Evolutionary conservation across 805 yeast species (phyloP).

Genomic region (Candida andamanensis): DNA sequence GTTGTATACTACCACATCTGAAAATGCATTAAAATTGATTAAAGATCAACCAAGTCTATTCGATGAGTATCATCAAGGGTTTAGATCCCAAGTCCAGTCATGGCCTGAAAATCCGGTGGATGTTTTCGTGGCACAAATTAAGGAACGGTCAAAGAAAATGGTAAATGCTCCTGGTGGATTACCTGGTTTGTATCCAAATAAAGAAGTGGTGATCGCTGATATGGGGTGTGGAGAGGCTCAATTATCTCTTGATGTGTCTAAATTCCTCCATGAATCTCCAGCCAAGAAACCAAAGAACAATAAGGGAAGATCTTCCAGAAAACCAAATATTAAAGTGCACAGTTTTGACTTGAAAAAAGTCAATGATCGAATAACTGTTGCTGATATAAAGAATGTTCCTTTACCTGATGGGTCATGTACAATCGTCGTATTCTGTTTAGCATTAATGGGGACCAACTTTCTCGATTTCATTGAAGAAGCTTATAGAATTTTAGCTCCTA

Average conservation of each 20-base stretch:
- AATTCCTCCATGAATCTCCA: slow-evolving; percentile 32
- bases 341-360: slow-evolving; percentile 87
- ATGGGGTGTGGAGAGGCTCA: slow-evolving; percentile 99
- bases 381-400: slow-evolving; percentile 91
- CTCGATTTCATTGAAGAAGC: slow-evolving; percentile 90
- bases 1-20: slow-evolving; percentile 81
- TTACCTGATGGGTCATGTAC: slow-evolving; percentile 72
- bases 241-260: slow-evolving; percentile 61
- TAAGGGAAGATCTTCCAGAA: slow-evolving; percentile 13
- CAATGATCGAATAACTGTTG: slow-evolving; percentile 92
- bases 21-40: slow-evolving; percentile 67
- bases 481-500: slow-evolving; percentile 74
- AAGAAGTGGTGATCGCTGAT: slow-evolving; percentile 80
- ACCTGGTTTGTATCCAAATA: slow-evolving; percentile 58
- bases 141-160: slow-evolving; percentile 53
- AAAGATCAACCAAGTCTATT: slow-evolving; percentile 80
- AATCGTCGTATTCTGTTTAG: slow-evolving; percentile 87
- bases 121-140: slow-evolving; percentile 71
- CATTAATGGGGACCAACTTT: slow-evolving; percentile 96
- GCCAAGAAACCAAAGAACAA: slow-evolving; percentile 28
- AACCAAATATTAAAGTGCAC: slow-evolving; percentile 55
- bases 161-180: slow-evolving; percentile 95
- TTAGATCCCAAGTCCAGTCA: slow-evolving; percentile 86
- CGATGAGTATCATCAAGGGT: slow-evolving; percentile 93
- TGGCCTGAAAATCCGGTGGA: slow-evolving; percentile 99